A percentile compares a stretch with the other conserved stretches of the same genome.
phyloP scores from a whole-genome alignment of 1,284 basidiomycete species.

The Gomphus bonarii region DNA sequence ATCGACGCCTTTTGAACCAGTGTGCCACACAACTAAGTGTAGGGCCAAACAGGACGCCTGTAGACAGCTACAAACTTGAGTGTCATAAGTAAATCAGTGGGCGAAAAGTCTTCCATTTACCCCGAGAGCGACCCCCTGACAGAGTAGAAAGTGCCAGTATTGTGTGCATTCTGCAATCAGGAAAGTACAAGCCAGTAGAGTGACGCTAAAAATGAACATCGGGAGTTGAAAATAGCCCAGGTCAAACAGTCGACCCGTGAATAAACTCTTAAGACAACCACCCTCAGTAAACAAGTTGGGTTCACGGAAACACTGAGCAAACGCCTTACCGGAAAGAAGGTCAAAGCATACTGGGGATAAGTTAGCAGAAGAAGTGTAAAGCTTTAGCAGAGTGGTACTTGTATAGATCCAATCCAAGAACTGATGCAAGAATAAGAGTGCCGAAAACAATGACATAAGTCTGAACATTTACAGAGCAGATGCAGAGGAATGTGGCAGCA shows the following conservation, averaged over 20 bases:
- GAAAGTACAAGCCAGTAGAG: slow-evolving; percentile 42
- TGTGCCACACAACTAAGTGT: slow-evolving; percentile 37
- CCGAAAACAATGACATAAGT: slow-evolving; percentile 15
- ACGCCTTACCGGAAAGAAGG: not conserved
- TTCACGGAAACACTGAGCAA: not conserved
- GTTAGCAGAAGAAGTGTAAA: slow-evolving; percentile 15
- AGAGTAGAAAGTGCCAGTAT: slow-evolving; percentile 52
- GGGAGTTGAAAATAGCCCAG: slow-evolving; percentile 42
- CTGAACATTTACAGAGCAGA: slow-evolving; percentile 45
- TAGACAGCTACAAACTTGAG: slow-evolving; percentile 23
- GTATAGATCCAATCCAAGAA: slow-evolving; percentile 68
- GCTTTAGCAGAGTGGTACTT: slow-evolving; percentile 26
- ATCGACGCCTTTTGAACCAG: slow-evolving; percentile 36
- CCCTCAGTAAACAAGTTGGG: not conserved
- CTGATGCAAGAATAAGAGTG: slow-evolving; percentile 22
- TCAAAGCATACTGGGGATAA: slow-evolving; percentile 23
- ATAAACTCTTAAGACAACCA: slow-evolving; percentile 20
- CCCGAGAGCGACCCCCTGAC: slow-evolving; percentile 42
- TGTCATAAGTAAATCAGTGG: not conserved
- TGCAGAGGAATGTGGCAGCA: slow-evolving; percentile 29
- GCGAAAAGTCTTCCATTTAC: slow-evolving; percentile 21
- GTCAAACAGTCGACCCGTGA: slow-evolving; percentile 52
- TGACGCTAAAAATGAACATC: slow-evolving; percentile 30
- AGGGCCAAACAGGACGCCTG: slow-evolving; percentile 39
- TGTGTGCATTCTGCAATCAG: slow-evolving; percentile 42